phyloP scores from a whole-genome alignment of 768 basidiomycete genomes.

The Calocybe cyanea region DNA sequence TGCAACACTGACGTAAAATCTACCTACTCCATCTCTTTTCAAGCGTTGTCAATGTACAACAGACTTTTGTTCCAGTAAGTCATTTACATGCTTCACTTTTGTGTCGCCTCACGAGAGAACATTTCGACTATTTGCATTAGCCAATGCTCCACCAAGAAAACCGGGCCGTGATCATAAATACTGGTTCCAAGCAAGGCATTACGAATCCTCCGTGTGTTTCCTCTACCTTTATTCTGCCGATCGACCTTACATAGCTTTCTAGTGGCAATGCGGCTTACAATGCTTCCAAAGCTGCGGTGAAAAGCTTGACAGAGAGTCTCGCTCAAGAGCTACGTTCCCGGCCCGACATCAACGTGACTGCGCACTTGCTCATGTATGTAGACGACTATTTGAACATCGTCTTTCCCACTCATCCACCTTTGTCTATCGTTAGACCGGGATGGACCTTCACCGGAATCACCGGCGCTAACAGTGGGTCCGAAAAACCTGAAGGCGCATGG shows the following conservation, averaged over 20 bases:
- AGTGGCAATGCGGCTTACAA: slow-evolving; percentile 83
- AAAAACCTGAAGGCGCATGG: slow-evolving; percentile 89
- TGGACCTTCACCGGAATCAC: slow-evolving; percentile 82
- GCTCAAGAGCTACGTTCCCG: slow-evolving; percentile 69
- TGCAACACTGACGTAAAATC: not conserved
- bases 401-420: not conserved
- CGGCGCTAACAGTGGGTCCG: slow-evolving; percentile 29
- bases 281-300: slow-evolving; percentile 72
- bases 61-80: slow-evolving; percentile 73
- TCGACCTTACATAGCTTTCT: slow-evolving; percentile 12
- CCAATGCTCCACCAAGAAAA: slow-evolving; percentile 83
- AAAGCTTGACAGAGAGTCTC: slow-evolving; percentile 57
- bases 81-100: not conserved
- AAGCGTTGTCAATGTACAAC: slow-evolving; percentile 80
- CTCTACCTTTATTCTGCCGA: not conserved
- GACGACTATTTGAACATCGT: not conserved
- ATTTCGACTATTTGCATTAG: slow-evolving; percentile 28
- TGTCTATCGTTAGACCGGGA: slow-evolving; percentile 62
- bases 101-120: too few species aligned
- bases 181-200: slow-evolving; percentile 94
- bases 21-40: slow-evolving; percentile 1
- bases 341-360: slow-evolving; percentile 67
- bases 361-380: slow-evolving; percentile 86
- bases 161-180: slow-evolving; percentile 78
- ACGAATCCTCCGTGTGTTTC: slow-evolving; percentile 86